Conservation (phyloP, 129 eudicot genomes). For the Flaveria trinervia region DNA sequence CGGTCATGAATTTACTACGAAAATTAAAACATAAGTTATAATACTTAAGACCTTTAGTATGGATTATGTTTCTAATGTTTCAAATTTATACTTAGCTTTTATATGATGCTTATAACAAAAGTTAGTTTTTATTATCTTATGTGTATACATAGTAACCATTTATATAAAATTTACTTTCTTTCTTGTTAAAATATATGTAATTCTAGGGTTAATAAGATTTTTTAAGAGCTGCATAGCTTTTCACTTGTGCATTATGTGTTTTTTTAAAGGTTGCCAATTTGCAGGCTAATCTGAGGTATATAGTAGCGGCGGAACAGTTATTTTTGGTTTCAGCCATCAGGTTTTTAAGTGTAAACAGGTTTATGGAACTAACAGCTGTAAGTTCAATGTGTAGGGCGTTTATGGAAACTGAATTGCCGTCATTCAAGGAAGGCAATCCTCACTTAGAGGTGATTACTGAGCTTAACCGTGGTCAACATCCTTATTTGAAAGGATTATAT, state of each 20-base stretch:
- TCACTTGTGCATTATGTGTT: background rate
- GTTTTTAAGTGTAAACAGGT: background rate
- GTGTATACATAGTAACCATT: too few relatives aligned
- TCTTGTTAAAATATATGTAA: background rate
- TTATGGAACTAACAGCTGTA: conserved; percentile 19
- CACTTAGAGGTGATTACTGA: conserved; percentile 86
- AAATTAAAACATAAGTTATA: too few relatives aligned
- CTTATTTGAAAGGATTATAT: conserved; percentile 75
- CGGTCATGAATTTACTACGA: too few relatives aligned
- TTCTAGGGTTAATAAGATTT: conserved; percentile 13
- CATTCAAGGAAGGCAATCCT: conserved; percentile 77
- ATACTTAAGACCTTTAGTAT: too few relatives aligned
- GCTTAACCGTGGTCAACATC: conserved; percentile 95
- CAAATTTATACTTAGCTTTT: too few relatives aligned
- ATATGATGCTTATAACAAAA: too few relatives aligned
- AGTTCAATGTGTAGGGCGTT: conserved; percentile 61
- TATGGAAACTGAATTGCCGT: conserved; percentile 70
- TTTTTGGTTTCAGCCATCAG: background rate
- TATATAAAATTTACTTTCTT: too few relatives aligned
- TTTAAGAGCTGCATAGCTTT: background rate
- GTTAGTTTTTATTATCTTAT: too few relatives aligned
- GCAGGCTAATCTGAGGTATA: background rate
- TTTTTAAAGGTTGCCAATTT: background rate
- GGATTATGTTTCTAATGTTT: too few relatives aligned
- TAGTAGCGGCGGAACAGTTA: background rate